Base-by-base conservation (phyloP, 768 basidiomycete genomes). In the Lentinula sp. region DNA sequence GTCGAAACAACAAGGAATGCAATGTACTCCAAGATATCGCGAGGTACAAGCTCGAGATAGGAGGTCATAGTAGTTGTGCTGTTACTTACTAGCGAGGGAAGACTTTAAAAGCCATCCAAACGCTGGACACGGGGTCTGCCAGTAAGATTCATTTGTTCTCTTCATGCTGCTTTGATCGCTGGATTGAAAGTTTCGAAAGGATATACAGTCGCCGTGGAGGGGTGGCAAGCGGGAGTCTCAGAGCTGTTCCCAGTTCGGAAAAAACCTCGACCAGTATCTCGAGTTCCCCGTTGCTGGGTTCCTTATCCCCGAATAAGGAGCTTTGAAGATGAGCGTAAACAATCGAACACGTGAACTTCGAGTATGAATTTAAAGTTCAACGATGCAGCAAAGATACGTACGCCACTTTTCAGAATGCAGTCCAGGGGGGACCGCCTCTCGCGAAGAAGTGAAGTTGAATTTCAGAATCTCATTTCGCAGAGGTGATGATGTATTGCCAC, bases 1-100 rank as follows among this genome's bases (percentile, higher is more conserved):
- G 75, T 21, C 11, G 35, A 5, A 8, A 28, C 76, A 34, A 75
- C 71, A 46, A 81, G 73, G 62, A 79, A 74, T 11, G 83, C 84
- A 37, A 88, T 78, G 63, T 81, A 72, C 48, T 80, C 80, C 16
- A 88, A 77, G 63, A 89, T 70, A 65, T 88, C 85, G 65, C 71
- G 71, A 21, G 86, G 85, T 40, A 86, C 67, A 2, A 65, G 69
- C 57, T 84, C 79, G 53, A 88, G 71, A 55, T 66, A 68, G 61
- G 80, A 77, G 64, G 72, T 35, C 82, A 83, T 85, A 65, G 57
- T 65, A 23, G 28, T 43, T 43, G 31, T 32, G 15, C 40, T 40
- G 46, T 28, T 10, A n/a, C 28, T 5, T 40, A 18, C 34, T 5
- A 21, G n/a, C 18, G 35, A 43, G 34, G 55, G 43, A 42, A 56